These are phyloP conservation scores for Dillenia turbinata DNA, from an alignment of 164 flowering plant species.

Conservation along the genomic window DNA sequence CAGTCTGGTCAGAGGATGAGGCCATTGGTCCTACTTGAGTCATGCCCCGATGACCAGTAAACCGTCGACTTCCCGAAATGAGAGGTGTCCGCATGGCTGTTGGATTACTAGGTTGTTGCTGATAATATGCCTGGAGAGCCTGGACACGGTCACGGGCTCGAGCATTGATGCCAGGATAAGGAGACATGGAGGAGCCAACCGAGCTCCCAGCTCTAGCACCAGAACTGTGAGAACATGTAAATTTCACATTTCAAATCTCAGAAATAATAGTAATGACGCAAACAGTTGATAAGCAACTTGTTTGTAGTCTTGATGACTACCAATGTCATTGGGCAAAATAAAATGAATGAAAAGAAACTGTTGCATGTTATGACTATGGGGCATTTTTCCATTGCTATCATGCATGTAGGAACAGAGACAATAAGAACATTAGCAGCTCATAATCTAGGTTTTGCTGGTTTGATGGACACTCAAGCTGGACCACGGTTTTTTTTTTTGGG, in stretches of 20 bases:
- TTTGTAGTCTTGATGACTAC: too few species aligned
- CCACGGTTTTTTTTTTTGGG: too few species aligned
- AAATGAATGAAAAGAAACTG: too few species aligned
- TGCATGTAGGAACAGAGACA: too few species aligned
- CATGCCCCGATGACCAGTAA: slow-evolving; percentile 44
- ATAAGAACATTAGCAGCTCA: too few species aligned
- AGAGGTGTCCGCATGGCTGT: slow-evolving; percentile 39
- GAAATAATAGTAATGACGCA: slow-evolving; percentile 2
- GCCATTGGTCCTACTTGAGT: slow-evolving; percentile 37
- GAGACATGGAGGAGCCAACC: slow-evolving; percentile 51
- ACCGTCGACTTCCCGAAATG: slow-evolving; percentile 37
- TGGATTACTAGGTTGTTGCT: slow-evolving; percentile 45
- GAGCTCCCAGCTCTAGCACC: slow-evolving; percentile 57
- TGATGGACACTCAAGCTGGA: too few species aligned
- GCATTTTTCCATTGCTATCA: too few species aligned
- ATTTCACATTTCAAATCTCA: slow-evolving; percentile 6
- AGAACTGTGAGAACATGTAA: slow-evolving; percentile 26
- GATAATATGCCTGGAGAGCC: slow-evolving; percentile 70
- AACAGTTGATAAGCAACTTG: neutral
- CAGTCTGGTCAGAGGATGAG: slow-evolving; percentile 56
- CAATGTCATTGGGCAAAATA: too few species aligned
- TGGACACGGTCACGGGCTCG: slow-evolving; percentile 63
- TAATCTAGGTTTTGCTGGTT: too few species aligned
- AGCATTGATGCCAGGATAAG: slow-evolving; percentile 74
- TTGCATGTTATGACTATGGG: too few species aligned